A percentile compares a stretch with the other conserved stretches of the same genome.
Evolutionary conservation across 495 filamentous ascomycete species (phyloP).

Genomic region (Aspergillus panamensis): DNA sequence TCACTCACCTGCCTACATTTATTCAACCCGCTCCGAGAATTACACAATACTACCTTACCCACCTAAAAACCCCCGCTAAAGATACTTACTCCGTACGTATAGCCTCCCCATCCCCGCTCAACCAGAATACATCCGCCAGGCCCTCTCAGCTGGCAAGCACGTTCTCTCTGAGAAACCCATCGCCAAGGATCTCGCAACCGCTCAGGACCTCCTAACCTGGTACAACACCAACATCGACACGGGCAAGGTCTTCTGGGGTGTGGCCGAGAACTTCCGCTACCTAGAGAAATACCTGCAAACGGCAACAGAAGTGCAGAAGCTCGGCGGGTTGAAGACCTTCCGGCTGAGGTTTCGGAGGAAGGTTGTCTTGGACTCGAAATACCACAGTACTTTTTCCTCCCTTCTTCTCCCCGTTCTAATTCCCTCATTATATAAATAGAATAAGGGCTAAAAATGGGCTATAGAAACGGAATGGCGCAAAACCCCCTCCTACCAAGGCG

Average conservation of each 20-base stretch:
- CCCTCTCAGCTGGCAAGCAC: conserved; percentile 70
- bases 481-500: conserved; percentile 66
- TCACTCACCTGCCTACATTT: no score
- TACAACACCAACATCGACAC: conserved; percentile 50
- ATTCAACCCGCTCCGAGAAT: no score
- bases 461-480: conserved; percentile 71
- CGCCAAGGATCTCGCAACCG: conserved; percentile 61
- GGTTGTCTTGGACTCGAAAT: conserved; percentile 55
- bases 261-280: conserved; percentile 79
- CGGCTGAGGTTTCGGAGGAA: conserved; percentile 51
- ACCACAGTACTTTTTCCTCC: conserved; percentile 45
- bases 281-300: conserved; percentile 54
- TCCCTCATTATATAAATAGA: conserved; percentile 1
- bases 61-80: not conserved
- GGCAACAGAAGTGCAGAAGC: conserved; percentile 50
- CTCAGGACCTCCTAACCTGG: conserved; percentile 58
- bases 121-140: conserved; percentile 36
- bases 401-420: not conserved
- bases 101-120: conserved; percentile 39
- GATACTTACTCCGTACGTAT: conserved; percentile 13
- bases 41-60: no score
- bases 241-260: conserved; percentile 52
- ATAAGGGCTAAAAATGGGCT: conserved; percentile 6
- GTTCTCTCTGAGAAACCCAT: conserved; percentile 85
- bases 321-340: conserved; percentile 67